phyloP scores from a whole-genome alignment of 2,329 filamentous ascomycete species.

The Zasmidium citrigriseum region DNA sequence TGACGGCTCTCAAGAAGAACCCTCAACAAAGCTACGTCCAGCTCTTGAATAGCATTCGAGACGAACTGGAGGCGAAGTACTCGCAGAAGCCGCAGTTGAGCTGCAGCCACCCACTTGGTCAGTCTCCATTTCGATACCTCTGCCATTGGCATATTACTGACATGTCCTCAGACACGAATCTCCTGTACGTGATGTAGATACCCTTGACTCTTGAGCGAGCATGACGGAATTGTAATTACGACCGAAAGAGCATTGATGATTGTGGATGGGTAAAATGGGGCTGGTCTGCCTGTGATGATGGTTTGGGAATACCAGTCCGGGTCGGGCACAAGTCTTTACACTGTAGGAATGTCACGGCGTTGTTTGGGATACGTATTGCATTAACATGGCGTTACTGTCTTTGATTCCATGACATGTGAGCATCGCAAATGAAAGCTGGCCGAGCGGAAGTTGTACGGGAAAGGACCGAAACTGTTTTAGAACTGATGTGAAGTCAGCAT shows the following conservation, averaged over 20 bases:
- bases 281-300: not conserved
- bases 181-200: conserved; percentile 48
- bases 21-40: conserved; percentile 95
- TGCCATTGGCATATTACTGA: not conserved
- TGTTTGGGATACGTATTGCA: not conserved
- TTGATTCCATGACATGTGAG: too few species aligned
- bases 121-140: conserved; percentile 37
- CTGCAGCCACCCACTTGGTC: conserved; percentile 93
- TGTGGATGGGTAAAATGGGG: not conserved
- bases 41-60: conserved; percentile 91
- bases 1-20: conserved; percentile 85
- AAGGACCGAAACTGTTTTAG: too few species aligned
- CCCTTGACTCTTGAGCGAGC: not conserved
- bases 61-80: conserved; percentile 84
- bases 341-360: not conserved
- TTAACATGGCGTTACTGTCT: not conserved
- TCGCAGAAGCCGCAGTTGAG: conserved; percentile 94
- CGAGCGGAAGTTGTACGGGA: too few species aligned
- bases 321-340: not conserved
- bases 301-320: not conserved
- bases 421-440: too few species aligned
- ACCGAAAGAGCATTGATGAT: not conserved
- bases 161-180: conserved; percentile 39
- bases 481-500: not conserved
- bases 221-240: not conserved